Evolutionary conservation across 768 basidiomycete genomes (phyloP).

Genomic region (Amanita phalloides): DNA sequence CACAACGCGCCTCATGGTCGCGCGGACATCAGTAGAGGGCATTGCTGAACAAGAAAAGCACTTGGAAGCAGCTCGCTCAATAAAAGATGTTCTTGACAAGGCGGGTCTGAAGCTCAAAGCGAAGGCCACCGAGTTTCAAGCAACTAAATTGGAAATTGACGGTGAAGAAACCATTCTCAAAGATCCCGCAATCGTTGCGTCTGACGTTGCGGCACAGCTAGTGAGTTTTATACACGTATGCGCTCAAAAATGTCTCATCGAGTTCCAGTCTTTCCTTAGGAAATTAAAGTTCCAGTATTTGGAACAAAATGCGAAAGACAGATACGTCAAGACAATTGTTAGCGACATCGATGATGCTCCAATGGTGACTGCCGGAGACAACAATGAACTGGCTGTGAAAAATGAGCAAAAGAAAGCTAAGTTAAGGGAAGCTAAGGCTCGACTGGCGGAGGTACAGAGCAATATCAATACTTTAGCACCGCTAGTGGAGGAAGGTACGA

Average conservation of each 20-base stretch:
- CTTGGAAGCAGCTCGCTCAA: slow-evolving; percentile 21
- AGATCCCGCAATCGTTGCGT: slow-evolving; percentile 47
- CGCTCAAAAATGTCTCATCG: background rate
- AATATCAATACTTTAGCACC: slow-evolving; percentile 57
- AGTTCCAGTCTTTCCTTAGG: slow-evolving; percentile 52
- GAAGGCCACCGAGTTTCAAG: slow-evolving; percentile 24
- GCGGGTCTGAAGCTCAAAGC: slow-evolving; percentile 26
- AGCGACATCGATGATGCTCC: slow-evolving; percentile 79
- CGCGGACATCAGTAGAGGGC: slow-evolving; percentile 1
- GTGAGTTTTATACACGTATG: slow-evolving; percentile 25
- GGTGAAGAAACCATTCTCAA: slow-evolving; percentile 26
- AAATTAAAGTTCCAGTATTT: slow-evolving; percentile 86
- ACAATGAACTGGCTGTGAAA: slow-evolving; percentile 44
- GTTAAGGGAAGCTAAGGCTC: slow-evolving; percentile 54
- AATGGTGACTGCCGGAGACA: slow-evolving; percentile 70
- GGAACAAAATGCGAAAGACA: slow-evolving; percentile 85
- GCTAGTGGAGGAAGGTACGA: slow-evolving; percentile 54
- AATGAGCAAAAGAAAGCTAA: slow-evolving; percentile 67
- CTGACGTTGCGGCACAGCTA: slow-evolving; percentile 48
- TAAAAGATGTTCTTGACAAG: slow-evolving; percentile 23
- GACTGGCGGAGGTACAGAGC: slow-evolving; percentile 47
- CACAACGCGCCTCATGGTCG: background rate
- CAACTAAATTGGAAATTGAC: slow-evolving; percentile 24
- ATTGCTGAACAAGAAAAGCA: slow-evolving; percentile 21
- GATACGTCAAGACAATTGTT: slow-evolving; percentile 79